phyloP scores from a whole-genome alignment of 2,329 filamentous ascomycete genomes.

The Annulohypoxylon truncatum region DNA sequence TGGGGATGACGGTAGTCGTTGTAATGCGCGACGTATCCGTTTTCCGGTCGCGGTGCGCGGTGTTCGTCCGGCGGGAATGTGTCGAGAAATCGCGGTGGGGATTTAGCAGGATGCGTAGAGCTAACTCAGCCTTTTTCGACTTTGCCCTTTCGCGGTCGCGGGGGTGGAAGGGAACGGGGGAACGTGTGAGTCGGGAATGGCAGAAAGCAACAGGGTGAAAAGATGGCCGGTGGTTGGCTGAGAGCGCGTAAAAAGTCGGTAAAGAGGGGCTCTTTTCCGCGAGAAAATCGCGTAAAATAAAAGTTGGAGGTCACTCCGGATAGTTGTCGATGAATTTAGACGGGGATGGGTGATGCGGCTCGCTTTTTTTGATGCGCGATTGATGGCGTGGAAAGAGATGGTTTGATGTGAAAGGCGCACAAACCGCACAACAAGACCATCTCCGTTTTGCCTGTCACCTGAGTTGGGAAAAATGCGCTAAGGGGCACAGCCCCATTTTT shows the following conservation, averaged over 20 bases:
- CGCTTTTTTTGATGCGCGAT: constrained; percentile 69
- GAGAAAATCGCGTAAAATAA: constrained; percentile 66
- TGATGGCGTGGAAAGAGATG: constrained; percentile 57
- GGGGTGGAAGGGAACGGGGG: constrained; percentile 33
- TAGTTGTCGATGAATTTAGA: constrained; percentile 69
- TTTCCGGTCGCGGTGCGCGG: constrained; percentile 29
- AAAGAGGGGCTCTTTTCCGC: constrained; percentile 58
- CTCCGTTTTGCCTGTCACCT: constrained; percentile 51
- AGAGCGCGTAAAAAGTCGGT: constrained; percentile 47
- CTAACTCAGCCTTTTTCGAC: constrained; percentile 24
- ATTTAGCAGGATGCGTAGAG: constrained; percentile 16
- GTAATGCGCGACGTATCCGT: constrained; percentile 25
- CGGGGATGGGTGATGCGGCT: constrained; percentile 66
- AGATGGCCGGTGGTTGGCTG: constrained; percentile 47
- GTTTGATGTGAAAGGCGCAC: constrained; percentile 52
- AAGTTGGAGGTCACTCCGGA: constrained; percentile 65
- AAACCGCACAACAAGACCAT: constrained; percentile 47
- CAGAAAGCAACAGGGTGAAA: constrained; percentile 50
- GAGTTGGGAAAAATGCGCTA: constrained; percentile 43
- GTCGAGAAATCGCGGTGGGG: constrained; percentile 35
- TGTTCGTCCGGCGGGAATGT: constrained; percentile 19
- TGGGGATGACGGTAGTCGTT: constrained; percentile 24
- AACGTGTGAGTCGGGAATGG: constrained; percentile 53
- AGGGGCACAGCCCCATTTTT: constrained; percentile 28
- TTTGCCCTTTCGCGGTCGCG: constrained; percentile 39